A percentile compares a stretch with the other conserved stretches of the same genome.
phyloP scores from a whole-genome alignment of 768 basidiomycete species.

The Rhizopogon vinicolor region DNA sequence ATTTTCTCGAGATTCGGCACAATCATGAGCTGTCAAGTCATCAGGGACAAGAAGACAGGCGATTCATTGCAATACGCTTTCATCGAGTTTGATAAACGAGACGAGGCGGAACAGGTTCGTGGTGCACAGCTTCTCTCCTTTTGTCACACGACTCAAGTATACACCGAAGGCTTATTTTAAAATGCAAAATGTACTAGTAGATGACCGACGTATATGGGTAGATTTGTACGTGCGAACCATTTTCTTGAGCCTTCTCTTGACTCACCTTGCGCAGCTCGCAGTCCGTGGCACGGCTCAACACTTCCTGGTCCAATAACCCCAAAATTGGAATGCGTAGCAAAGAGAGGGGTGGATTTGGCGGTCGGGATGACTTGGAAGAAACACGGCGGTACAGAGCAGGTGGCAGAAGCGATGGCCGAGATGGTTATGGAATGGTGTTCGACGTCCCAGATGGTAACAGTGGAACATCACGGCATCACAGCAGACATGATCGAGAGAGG shows the following conservation, averaged over 20 bases:
- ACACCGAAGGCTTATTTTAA: conserved; percentile 86
- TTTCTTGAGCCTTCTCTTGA: not conserved
- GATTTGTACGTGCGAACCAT: conserved; percentile 69
- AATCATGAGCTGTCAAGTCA: conserved; percentile 97
- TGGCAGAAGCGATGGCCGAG: conserved; percentile 24
- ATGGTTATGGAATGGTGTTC: conserved; percentile 76
- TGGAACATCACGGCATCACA: conserved; percentile 33
- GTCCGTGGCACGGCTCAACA: conserved; percentile 88
- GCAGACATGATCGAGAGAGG: conserved; percentile 42
- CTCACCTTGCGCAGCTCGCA: conserved; percentile 59
- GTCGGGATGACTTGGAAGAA: conserved; percentile 69
- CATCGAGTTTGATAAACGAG: conserved; percentile 93
- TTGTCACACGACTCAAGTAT: conserved; percentile 4
- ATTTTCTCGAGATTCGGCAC: conserved; percentile 95
- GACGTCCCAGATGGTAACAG: conserved; percentile 49
- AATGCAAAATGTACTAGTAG: conserved; percentile 98
- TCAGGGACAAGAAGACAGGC: conserved; percentile 92
- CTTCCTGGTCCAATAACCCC: conserved; percentile 75
- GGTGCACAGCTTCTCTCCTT: not conserved
- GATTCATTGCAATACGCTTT: conserved; percentile 98
- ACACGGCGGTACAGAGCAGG: conserved; percentile 59
- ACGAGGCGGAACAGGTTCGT: conserved; percentile 88
- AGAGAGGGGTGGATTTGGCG: conserved; percentile 51
- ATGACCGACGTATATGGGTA: conserved; percentile 98
- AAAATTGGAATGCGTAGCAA: conserved; percentile 39